Percentiles rank a stretch among this genome's conserved stretches.
phyloP scores from a whole-genome alignment of 345 rosid genomes.

The Noccaea bulbosa region DNA sequence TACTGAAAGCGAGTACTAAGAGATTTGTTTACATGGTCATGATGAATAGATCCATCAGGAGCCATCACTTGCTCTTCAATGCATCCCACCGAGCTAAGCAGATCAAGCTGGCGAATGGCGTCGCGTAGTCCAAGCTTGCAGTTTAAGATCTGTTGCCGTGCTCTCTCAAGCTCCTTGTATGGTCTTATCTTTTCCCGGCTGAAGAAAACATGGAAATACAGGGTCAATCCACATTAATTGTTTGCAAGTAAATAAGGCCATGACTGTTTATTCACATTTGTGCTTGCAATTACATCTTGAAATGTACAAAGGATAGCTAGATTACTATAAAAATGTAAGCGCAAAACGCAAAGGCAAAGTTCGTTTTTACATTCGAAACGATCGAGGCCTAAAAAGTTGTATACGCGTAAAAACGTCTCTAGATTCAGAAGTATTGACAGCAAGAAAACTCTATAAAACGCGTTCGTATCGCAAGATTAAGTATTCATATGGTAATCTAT shows the following conservation, averaged over 20 bases:
- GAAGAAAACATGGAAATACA: constrained; percentile 23
- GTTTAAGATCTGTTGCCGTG: constrained; percentile 78
- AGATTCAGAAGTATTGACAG: constrained; percentile 14
- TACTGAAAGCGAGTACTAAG: neutral
- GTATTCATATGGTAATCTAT: constrained; percentile 27
- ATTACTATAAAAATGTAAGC: neutral
- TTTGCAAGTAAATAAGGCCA: constrained; percentile 6
- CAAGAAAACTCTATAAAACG: neutral
- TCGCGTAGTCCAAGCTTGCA: constrained; percentile 98
- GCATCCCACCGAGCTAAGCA: constrained; percentile 79
- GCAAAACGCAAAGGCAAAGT: constrained; percentile 18
- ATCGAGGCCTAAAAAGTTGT: neutral
- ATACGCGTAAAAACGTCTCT: neutral
- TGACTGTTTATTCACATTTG: constrained; percentile 12
- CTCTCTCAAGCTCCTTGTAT: constrained; percentile 85
- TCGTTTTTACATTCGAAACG: too few relatives aligned
- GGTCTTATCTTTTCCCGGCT: constrained; percentile 97
- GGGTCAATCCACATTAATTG: constrained; percentile 27
- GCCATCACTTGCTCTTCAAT: constrained; percentile 86
- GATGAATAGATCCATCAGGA: constrained; percentile 93
- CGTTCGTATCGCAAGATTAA: constrained; percentile 12
- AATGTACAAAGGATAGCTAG: neutral
- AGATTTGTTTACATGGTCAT: constrained; percentile 72
- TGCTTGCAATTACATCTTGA: constrained; percentile 5
- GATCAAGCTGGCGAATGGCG: constrained; percentile 73